Evolutionary conservation across 257 asterid genomes (phyloP).

Genomic region (Scutellaria minor): DNA sequence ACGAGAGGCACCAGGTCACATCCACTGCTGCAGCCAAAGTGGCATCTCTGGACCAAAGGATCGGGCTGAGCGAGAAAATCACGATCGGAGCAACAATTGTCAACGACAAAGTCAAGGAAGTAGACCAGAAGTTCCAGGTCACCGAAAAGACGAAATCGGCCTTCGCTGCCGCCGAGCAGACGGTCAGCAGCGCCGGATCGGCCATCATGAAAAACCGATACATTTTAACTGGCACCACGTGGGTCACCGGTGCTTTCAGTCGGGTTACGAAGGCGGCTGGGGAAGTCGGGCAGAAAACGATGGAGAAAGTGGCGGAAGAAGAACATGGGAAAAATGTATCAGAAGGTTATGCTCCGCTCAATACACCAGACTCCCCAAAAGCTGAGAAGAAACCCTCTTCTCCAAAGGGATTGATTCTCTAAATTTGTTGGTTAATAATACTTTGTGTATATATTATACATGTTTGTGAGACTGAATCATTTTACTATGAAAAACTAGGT

Average conservation of each 20-base stretch:
- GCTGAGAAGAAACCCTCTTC: constrained; percentile 45
- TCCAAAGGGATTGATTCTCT: constrained; percentile 54
- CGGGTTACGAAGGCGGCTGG: constrained; percentile 63
- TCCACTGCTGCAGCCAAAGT: constrained; percentile 71
- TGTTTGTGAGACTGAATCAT: constrained; percentile 34
- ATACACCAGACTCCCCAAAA: constrained; percentile 39
- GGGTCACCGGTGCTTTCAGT: constrained; percentile 71
- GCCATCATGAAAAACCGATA: constrained; percentile 70
- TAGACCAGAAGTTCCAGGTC: constrained; percentile 69
- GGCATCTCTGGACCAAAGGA: constrained; percentile 62
- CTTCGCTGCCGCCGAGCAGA: constrained; percentile 64
- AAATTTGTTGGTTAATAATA: constrained; percentile 31
- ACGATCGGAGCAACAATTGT: constrained; percentile 57
- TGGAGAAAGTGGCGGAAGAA: constrained; percentile 62
- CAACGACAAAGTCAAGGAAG: constrained; percentile 65
- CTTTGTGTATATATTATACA: constrained; percentile 37
- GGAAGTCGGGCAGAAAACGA: constrained; percentile 67
- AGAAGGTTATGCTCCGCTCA: constrained; percentile 48
- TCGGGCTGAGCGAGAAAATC: constrained; percentile 67
- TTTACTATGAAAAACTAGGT: constrained; percentile 30
- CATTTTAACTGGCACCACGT: constrained; percentile 59
- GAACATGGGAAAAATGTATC: constrained; percentile 46
- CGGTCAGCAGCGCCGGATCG: constrained; percentile 61
- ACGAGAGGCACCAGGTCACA: constrained; percentile 62
- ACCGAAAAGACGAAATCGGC: constrained; percentile 69